Evolutionary conservation across 352 stramenopile species (phyloP), one percentile per base, ranked within the genome.

Genomic region (Phytophthora citrophthora): DNA sequence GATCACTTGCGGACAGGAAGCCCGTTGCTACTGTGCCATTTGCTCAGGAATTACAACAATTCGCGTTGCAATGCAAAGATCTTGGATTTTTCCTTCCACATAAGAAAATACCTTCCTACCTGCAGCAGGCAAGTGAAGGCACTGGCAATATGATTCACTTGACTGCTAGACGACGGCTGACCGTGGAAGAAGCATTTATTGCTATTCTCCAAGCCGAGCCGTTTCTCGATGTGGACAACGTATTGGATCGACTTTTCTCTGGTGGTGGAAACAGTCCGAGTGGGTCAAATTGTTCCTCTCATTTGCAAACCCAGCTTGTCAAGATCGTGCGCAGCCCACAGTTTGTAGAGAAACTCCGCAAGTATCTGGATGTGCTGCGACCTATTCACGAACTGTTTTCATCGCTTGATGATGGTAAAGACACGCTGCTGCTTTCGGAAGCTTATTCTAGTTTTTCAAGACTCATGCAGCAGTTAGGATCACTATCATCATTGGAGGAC

Each of bases 41-140:
- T 23, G 55, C 26, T 29, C 48, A 62, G 29, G 70, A 78, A 12
- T 50, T 81, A 24, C 73, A 79, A 46, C 61, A 75, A 13, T 77
- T 74, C 39, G 70, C 73, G 1, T 27, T 74, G 23, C 56, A 81
- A 32, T 81, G 73, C 54, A 54, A 71, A 34, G 73, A 81, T 29
- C 45, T 81, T 23, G 41, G n/a, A 10, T 56, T 58, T 29, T 77
- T 79, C 20, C 31, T 79, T 1, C 58, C 62, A 23, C 47, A 20
- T 0, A 40, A 40, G 16, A 29, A 62, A 31, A 26, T 15, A 4
- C 24, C 26, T 11, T 9, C 41, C 5, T 55, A 61, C n/a, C 29
- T 54, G 7, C 1, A 12, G 7, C 31, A 58, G 5, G 15, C 5
- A 5, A 29, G 3, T 12, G 29, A 12, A 4, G 54, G n/a, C 27